Evolutionary conservation across 1,284 basidiomycete genomes (phyloP), one percentile per base, ranked within the genome.

Genomic region (Ceratorhiza oryzae-sativae): DNA sequence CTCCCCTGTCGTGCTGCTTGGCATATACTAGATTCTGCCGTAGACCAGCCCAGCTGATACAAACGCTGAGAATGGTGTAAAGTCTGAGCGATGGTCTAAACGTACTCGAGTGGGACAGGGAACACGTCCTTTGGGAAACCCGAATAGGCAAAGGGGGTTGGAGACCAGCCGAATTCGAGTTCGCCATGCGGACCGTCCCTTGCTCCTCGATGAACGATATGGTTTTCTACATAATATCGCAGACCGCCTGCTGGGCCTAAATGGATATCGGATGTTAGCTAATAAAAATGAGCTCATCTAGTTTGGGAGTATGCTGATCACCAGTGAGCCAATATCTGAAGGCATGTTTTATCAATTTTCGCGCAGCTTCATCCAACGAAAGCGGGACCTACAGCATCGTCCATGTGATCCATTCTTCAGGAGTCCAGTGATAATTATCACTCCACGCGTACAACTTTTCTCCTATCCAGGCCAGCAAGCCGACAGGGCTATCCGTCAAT

Each of bases 401-500:
- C 74, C 74, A 76, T 25, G 72, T 74, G 25, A 76, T 53, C 25
- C 75, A 62, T 53, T 76, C 75, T 23, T 76, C 75, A 12, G 72
- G 53, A 39, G 75, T 73, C 74, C 75, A 76, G 25, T 71, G 72
- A 39, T 76, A 76, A 25, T 70, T 56, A 51, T 75, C 75, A 15
- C 73, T 68, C 74, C 75, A 75, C 4, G 56, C 41, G 36, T 75
- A 49, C 18, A 73, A 60, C 46, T 76, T 76, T 71, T 76, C 74
- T 30, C 73, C 72, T n/a, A 76, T 72, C 75, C 75, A 76, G 15
- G 75, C 74, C n/a, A 76, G 56, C n/a, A 76, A 60, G 15, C 72
- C 75, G 6, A 71, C 65, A 20, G 74, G 75, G 39, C 74, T 75
- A 51, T 75, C 74, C 15, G 74, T 74, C 46, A 76, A 61, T n/a